Percentiles rank a stretch among this genome's conserved stretches.
phyloP scores from a whole-genome alignment of 768 basidiomycete species.

The Hypsizygus marmoreus region DNA sequence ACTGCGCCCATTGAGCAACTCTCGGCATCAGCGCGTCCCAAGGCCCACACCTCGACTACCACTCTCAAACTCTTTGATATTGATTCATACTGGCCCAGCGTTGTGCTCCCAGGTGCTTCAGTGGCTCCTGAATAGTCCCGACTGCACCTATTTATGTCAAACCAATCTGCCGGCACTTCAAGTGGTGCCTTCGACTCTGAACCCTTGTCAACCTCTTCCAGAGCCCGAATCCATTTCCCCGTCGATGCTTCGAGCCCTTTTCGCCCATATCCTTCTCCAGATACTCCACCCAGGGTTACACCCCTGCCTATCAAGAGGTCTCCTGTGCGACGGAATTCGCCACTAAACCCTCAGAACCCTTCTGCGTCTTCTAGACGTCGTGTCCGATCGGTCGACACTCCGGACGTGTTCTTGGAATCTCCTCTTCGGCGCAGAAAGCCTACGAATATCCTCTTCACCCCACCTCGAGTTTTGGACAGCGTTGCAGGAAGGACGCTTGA shows the following conservation, averaged over 20 bases:
- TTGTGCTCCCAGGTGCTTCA: too few relatives aligned
- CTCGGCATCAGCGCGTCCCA: too few relatives aligned
- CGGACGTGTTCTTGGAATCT: constrained; percentile 10
- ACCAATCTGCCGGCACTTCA: constrained; percentile 10
- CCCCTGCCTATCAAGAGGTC: constrained; percentile 5
- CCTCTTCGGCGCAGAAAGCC: constrained; percentile 5
- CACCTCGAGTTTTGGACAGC: constrained; percentile 11
- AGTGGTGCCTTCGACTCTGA: constrained; percentile 15
- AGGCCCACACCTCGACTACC: too few relatives aligned
- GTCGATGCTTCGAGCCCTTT: constrained; percentile 13
- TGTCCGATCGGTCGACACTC: constrained; percentile 16
- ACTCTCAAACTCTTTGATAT: too few relatives aligned
- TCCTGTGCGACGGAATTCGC: constrained; percentile 11
- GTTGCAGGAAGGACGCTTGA: constrained; percentile 7
- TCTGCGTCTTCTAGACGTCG: constrained; percentile 14
- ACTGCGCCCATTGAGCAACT: too few relatives aligned
- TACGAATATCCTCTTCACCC: constrained; percentile 9
- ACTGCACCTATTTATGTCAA: too few relatives aligned
- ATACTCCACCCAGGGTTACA: constrained; percentile 4
- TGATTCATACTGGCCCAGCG: too few relatives aligned
- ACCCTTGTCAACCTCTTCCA: constrained; percentile 3
- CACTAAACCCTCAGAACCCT: constrained; percentile 12
- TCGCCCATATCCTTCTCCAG: constrained; percentile 7
- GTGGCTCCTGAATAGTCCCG: too few relatives aligned
- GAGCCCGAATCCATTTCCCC: constrained; percentile 22